phyloP scores from a whole-genome alignment of 768 basidiomycete species.

The Lactifluus echinatus region DNA sequence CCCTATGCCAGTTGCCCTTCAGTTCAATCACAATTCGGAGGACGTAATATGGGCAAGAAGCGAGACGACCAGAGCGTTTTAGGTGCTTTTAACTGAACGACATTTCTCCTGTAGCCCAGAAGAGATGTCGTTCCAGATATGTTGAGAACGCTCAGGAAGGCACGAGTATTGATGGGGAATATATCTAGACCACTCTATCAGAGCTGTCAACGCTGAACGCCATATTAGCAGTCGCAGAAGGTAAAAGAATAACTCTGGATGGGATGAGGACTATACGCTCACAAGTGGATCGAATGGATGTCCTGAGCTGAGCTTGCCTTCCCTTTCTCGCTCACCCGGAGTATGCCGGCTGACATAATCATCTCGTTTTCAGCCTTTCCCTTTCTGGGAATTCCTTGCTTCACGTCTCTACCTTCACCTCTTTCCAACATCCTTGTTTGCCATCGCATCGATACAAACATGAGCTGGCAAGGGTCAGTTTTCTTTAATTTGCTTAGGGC shows the following conservation, averaged over 20 bases:
- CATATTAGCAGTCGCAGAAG: neutral
- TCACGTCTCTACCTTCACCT: neutral
- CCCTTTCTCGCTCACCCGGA: neutral
- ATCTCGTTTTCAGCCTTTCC: neutral
- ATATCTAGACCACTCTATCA: neutral
- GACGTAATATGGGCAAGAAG: constrained; percentile 17
- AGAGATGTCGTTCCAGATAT: neutral
- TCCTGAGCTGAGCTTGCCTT: neutral
- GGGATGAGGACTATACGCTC: neutral
- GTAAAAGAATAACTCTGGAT: neutral
- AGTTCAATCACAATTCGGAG: neutral
- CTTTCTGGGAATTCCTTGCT: neutral
- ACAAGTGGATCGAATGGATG: neutral
- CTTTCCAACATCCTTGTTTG: neutral
- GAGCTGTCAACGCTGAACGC: neutral
- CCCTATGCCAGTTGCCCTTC: neutral
- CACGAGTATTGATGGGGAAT: neutral
- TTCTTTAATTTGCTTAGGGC: neutral
- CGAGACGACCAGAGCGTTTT: neutral
- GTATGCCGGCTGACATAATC: neutral
- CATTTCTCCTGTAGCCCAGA: neutral
- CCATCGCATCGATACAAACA: neutral
- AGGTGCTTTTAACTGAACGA: neutral
- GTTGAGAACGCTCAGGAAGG: neutral
- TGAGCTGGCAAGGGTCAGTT: constrained; percentile 16